A percentile compares a stretch with the other conserved stretches of the same genome.
These are phyloP conservation scores for Avena atlantica DNA, from an alignment of 176 grass and related monocot species.

Conservation along the genomic window DNA sequence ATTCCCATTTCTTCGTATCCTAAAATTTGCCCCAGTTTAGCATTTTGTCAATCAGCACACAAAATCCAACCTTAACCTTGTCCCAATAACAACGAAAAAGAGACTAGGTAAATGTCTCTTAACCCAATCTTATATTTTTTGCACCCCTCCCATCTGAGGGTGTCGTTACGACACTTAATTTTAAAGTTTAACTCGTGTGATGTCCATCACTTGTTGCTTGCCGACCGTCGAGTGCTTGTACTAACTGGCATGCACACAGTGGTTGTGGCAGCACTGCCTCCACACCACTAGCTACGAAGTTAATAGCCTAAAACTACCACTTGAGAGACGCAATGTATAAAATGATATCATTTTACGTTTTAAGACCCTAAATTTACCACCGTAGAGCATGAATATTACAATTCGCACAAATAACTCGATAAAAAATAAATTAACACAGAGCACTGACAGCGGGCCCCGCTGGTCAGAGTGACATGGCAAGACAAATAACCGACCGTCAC, in stretches of 20 bases:
- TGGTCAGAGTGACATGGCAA: too few relatives aligned
- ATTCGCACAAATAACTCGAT: too few relatives aligned
- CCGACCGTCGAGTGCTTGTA: slow-evolving; percentile 76
- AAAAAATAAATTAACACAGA: too few relatives aligned
- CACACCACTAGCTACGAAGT: slow-evolving; percentile 63
- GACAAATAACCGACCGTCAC: too few relatives aligned
- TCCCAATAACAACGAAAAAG: not conserved
- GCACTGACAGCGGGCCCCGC: too few relatives aligned
- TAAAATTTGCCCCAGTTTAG: not conserved
- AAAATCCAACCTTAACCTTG: not conserved
- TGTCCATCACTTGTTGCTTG: slow-evolving; percentile 73
- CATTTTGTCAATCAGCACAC: not conserved
- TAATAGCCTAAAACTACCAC: too few relatives aligned
- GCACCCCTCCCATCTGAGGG: not conserved
- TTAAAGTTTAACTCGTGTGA: slow-evolving; percentile 40
- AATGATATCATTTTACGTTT: too few relatives aligned
- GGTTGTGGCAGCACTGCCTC: slow-evolving; percentile 78
- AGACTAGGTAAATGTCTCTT: not conserved
- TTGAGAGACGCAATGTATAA: too few relatives aligned
- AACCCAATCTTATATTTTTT: not conserved
- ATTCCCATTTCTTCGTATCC: not conserved
- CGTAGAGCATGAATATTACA: too few relatives aligned
- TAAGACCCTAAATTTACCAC: too few relatives aligned
- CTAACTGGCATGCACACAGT: slow-evolving; percentile 70
- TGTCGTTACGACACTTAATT: not conserved